Evolutionary conservation across 2,329 filamentous ascomycete species (phyloP).

Genomic region (Amesomyces nigricolor): DNA sequence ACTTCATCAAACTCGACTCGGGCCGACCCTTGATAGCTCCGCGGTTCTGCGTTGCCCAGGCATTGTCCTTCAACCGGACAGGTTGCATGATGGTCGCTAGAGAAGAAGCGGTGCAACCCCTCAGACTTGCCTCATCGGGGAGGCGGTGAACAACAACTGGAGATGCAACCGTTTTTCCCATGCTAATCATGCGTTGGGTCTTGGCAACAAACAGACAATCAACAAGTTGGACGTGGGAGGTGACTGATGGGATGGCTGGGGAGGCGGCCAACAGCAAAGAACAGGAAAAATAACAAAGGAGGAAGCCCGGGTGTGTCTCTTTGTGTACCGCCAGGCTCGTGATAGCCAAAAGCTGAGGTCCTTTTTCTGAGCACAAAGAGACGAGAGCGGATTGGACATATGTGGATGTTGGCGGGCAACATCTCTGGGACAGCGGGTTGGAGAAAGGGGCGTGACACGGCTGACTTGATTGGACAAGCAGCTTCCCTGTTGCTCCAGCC

Average conservation of each 20-base stretch:
- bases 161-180: background rate
- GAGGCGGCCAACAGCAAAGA: too few relatives aligned
- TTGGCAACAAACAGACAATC: background rate
- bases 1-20: constrained; percentile 12
- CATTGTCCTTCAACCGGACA: background rate
- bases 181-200: background rate
- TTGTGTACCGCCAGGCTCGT: background rate
- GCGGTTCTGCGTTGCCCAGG: too few relatives aligned
- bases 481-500: background rate
- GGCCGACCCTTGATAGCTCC: background rate
- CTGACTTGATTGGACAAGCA: constrained; percentile 5
- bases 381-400: background rate
- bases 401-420: background rate
- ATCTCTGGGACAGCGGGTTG: background rate
- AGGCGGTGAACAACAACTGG: background rate
- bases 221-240: background rate
- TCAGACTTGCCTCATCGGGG: background rate
- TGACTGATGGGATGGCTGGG: background rate
- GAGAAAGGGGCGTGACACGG: background rate
- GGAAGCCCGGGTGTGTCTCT: background rate
- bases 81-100: background rate
- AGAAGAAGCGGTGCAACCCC: background rate
- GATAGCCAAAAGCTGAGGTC: background rate
- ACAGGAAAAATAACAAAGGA: background rate
- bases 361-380: constrained; percentile 1